phyloP scores from a whole-genome alignment of 257 asterid genomes.

The Coffea canephora region DNA sequence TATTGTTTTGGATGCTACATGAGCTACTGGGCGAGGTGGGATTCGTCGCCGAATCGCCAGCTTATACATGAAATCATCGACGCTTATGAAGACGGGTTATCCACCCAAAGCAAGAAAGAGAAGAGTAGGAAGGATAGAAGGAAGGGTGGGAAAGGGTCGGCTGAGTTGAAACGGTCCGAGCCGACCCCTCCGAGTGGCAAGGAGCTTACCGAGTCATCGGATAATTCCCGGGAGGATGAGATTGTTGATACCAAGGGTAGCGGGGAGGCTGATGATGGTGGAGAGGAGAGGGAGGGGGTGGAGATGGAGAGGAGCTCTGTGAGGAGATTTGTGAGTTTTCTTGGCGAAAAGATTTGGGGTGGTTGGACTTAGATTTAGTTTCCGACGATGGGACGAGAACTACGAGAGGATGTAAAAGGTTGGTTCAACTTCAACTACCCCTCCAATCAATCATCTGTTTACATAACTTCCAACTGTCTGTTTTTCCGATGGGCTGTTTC shows the following conservation, averaged over 20 bases:
- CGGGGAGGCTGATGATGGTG: conserved; percentile 5
- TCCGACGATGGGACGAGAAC: neutral
- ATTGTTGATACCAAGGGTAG: neutral
- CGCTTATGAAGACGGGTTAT: conserved; percentile 35
- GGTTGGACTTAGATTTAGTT: conserved; percentile 20
- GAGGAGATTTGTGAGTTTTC: conserved; percentile 32
- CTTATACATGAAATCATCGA: conserved; percentile 44
- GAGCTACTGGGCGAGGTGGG: conserved; percentile 48
- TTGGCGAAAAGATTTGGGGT: conserved; percentile 42
- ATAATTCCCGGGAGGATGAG: conserved; percentile 3
- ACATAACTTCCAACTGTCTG: neutral
- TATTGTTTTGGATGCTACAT: conserved; percentile 40
- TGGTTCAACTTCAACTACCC: neutral
- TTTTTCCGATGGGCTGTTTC: neutral
- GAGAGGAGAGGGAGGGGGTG: neutral
- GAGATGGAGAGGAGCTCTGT: conserved; percentile 28
- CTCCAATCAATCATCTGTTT: neutral
- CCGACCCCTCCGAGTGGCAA: neutral
- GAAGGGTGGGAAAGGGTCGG: conserved; percentile 14
- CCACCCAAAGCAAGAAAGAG: conserved; percentile 24
- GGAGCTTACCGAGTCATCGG: conserved; percentile 3
- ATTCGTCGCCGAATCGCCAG: conserved; percentile 45
- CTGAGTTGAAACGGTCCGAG: conserved; percentile 10
- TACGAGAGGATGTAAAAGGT: neutral
- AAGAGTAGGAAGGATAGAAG: conserved; percentile 30